Conservation (phyloP, 768 basidiomycete species). For the Leccinum truebloodii region DNA sequence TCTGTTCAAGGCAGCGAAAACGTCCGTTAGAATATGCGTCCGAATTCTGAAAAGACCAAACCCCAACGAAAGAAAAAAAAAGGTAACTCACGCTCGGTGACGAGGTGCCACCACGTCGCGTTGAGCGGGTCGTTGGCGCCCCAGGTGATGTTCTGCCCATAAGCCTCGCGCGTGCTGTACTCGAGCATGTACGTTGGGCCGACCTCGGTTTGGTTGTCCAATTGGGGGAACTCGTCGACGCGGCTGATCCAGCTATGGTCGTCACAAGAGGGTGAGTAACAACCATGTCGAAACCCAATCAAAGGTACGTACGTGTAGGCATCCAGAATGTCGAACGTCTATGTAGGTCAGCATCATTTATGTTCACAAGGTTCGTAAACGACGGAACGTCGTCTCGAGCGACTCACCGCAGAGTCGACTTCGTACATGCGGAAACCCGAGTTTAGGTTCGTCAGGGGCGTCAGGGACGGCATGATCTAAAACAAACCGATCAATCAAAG, state of each 20-base stretch:
- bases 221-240: slow-evolving; percentile 53
- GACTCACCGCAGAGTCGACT: too few species aligned
- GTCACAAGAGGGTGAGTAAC: background rate
- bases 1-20: slow-evolving; percentile 11
- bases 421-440: too few species aligned
- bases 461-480: too few species aligned
- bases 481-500: too few species aligned
- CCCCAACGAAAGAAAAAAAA: too few species aligned
- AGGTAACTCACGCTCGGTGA: slow-evolving; percentile 58
- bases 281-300: background rate
- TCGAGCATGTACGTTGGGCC: slow-evolving; percentile 63
- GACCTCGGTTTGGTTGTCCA: slow-evolving; percentile 53
- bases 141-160: slow-evolving; percentile 58
- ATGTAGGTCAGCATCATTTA: background rate
- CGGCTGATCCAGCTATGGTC: slow-evolving; percentile 58
- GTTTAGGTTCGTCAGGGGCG: too few species aligned
- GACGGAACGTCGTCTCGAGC: background rate
- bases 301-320: slow-evolving; percentile 60
- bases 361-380: background rate
- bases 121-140: slow-evolving; percentile 63
- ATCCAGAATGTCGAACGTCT: slow-evolving; percentile 76
- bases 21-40: background rate
- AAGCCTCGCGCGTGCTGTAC: slow-evolving; percentile 69
- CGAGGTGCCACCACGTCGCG: slow-evolving; percentile 78
- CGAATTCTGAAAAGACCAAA: background rate